Conservation (phyloP, 495 filamentous ascomycete species). For the Parathielavia appendiculata region DNA sequence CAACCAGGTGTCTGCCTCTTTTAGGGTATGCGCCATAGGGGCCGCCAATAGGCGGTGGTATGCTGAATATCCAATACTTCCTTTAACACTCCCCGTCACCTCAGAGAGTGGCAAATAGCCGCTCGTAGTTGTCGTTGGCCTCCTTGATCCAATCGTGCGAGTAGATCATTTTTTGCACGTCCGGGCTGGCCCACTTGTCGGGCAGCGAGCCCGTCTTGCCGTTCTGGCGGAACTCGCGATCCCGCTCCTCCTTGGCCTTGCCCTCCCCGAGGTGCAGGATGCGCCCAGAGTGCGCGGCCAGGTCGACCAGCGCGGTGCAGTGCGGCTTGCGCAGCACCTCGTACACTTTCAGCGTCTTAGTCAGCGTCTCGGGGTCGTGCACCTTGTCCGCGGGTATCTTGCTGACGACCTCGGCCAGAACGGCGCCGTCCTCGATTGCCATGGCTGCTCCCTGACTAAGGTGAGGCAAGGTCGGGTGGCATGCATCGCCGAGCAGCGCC, state of each 20-base stretch:
- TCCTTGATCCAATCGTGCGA: constrained; percentile 62
- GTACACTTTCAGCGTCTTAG: constrained; percentile 63
- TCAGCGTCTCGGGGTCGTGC: constrained; percentile 50
- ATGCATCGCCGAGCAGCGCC: constrained; percentile 74
- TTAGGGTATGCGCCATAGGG: constrained; percentile 1
- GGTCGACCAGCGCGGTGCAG: constrained; percentile 62
- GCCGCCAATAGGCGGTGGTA: neutral
- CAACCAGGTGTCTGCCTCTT: constrained; percentile 4
- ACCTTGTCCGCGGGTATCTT: constrained; percentile 43
- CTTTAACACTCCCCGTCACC: neutral
- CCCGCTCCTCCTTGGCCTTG: constrained; percentile 68
- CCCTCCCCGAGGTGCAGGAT: constrained; percentile 70
- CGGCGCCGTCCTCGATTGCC: constrained; percentile 75
- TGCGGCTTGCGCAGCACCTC: constrained; percentile 67
- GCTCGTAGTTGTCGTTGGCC: constrained; percentile 55
- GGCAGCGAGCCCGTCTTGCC: constrained; percentile 54
- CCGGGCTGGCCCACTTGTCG: constrained; percentile 74
- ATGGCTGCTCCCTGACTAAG: constrained; percentile 78
- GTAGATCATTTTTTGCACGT: constrained; percentile 74
- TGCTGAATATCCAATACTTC: neutral
- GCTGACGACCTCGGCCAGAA: constrained; percentile 61
- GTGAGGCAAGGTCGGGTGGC: constrained; percentile 74
- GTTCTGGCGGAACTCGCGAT: constrained; percentile 62
- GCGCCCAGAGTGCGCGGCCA: constrained; percentile 62
- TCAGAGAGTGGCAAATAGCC: constrained; percentile 45